Conservation (phyloP, 2,329 filamentous ascomycete genomes). For the Escovopsis sp. region DNA sequence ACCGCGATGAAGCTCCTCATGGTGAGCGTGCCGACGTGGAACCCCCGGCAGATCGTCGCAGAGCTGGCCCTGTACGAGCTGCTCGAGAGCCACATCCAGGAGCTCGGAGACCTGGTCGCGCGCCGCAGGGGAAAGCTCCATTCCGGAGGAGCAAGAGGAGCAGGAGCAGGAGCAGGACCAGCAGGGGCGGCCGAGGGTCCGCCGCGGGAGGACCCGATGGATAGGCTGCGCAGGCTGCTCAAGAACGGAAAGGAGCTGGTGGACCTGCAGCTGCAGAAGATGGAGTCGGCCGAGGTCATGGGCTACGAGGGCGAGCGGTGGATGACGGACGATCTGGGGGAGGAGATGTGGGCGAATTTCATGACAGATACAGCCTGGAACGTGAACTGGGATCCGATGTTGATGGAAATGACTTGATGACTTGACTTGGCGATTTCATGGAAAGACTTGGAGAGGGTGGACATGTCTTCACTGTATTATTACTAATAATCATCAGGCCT, state of each 20-base stretch:
- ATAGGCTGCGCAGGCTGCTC: slow-evolving; percentile 17
- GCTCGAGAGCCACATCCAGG: slow-evolving; percentile 15
- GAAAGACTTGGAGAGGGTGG: not conserved
- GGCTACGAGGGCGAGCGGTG: slow-evolving; percentile 9
- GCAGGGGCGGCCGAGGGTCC: slow-evolving; percentile 1
- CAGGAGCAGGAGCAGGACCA: too few species aligned
- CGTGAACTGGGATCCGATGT: slow-evolving; percentile 13
- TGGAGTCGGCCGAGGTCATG: slow-evolving; percentile 9
- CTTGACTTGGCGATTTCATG: not conserved
- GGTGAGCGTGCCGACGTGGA: slow-evolving; percentile 31
- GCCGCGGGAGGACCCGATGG: slow-evolving; percentile 17
- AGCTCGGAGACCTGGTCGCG: slow-evolving; percentile 15
- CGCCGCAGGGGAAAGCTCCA: slow-evolving; percentile 15
- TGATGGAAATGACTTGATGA: slow-evolving; percentile 8
- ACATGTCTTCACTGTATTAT: not conserved
- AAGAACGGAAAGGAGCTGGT: slow-evolving; percentile 17
- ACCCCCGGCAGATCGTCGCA: slow-evolving; percentile 20
- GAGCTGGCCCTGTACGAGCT: slow-evolving; percentile 20
- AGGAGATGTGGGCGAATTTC: slow-evolving; percentile 14
- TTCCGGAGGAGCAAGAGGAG: not conserved
- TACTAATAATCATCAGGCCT: too few species aligned
- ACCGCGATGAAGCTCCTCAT: slow-evolving; percentile 32
- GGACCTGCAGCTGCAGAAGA: slow-evolving; percentile 11
- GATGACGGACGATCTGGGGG: slow-evolving; percentile 10
- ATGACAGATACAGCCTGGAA: slow-evolving; percentile 14